These are phyloP conservation scores for Fibroporia radiculosa DNA, from an alignment of 768 basidiomycete species.

Conservation along the genomic window DNA sequence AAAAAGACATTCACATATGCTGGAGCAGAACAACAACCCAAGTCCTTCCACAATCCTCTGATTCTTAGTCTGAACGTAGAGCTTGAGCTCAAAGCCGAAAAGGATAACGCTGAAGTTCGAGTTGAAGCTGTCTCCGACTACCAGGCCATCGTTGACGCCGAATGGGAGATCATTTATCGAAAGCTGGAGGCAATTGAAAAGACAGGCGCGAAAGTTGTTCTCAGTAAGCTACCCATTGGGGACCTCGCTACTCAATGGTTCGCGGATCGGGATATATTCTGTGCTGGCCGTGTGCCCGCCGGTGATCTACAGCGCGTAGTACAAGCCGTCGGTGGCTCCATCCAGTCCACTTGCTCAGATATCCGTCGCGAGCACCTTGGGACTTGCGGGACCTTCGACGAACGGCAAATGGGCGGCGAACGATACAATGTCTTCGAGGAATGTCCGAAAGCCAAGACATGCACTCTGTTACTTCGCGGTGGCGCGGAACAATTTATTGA, in stretches of 20 bases:
- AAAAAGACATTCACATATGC: conserved; percentile 99
- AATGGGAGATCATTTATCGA: conserved; percentile 99
- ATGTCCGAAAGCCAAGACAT: conserved; percentile 91
- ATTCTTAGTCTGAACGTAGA: conserved; percentile 96
- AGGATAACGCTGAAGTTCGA: conserved; percentile 97
- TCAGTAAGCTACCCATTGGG: conserved; percentile 97
- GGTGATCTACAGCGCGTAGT: conserved; percentile 90
- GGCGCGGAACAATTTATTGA: conserved; percentile 99
- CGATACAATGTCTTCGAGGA: conserved; percentile 93
- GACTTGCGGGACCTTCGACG: conserved; percentile 88
- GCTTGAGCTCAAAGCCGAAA: conserved; percentile 96
- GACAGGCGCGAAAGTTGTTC: conserved; percentile 94
- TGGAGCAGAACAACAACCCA: conserved; percentile 98
- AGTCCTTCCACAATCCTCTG: conserved; percentile 81
- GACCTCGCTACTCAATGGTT: conserved; percentile 99
- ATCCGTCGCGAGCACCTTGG: conserved; percentile 87
- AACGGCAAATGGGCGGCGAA: conserved; percentile 94
- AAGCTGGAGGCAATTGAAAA: conserved; percentile 94
- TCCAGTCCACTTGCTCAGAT: conserved; percentile 94
- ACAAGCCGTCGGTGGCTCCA: conserved; percentile 89
- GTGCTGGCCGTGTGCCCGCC: conserved; percentile 89
- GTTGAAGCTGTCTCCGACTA: conserved; percentile 97
- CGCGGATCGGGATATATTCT: conserved; percentile 97
- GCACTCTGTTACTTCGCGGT: conserved; percentile 88
- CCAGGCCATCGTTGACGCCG: conserved; percentile 98